Percentiles rank a stretch among this genome's conserved stretches.
These are phyloP conservation scores for Saccharomyces kudriavzevii DNA, from an alignment of 805 yeast species.

Conservation along the genomic window DNA sequence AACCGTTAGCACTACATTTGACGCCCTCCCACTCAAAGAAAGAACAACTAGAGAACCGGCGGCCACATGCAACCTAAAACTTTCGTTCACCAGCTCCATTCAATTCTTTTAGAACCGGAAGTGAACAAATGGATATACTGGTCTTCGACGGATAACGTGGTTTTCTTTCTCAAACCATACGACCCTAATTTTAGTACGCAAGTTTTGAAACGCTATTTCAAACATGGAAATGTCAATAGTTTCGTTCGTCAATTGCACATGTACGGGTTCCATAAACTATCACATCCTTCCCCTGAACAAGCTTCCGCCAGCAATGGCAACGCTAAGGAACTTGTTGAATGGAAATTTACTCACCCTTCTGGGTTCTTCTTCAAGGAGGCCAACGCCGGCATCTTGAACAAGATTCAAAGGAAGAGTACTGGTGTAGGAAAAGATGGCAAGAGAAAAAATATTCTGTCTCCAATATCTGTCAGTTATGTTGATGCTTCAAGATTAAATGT, in stretches of 20 bases:
- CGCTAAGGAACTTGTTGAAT: constrained; percentile 12
- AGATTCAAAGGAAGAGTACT: constrained; percentile 27
- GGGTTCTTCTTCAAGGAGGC: constrained; percentile 21
- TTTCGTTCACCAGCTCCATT: constrained; percentile 26
- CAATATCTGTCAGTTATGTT: constrained; percentile 24
- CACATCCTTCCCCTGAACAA: constrained; percentile 4
- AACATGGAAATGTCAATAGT: constrained; percentile 88
- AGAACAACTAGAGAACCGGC: not conserved
- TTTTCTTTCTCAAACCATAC: constrained; percentile 24
- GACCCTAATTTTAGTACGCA: constrained; percentile 18
- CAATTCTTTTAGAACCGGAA: constrained; percentile 19
- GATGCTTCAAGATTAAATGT: constrained; percentile 3
- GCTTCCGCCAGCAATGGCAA: constrained; percentile 1
- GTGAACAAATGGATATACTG: constrained; percentile 23
- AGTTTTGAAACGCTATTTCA: constrained; percentile 63
- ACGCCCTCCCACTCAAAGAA: not conserved
- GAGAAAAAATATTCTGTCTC: constrained; percentile 25
- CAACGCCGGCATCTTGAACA: constrained; percentile 14
- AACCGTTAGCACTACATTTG: not conserved
- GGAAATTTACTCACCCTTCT: constrained; percentile 29
- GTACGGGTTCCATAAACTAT: constrained; percentile 89
- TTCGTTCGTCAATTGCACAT: constrained; percentile 91
- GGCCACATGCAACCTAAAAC: not conserved
- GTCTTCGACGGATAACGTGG: constrained; percentile 15
- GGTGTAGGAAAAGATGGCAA: constrained; percentile 27